Base-by-base conservation (phyloP, 2,329 filamentous ascomycete genomes). In the Davidsoniella eucalypti region DNA sequence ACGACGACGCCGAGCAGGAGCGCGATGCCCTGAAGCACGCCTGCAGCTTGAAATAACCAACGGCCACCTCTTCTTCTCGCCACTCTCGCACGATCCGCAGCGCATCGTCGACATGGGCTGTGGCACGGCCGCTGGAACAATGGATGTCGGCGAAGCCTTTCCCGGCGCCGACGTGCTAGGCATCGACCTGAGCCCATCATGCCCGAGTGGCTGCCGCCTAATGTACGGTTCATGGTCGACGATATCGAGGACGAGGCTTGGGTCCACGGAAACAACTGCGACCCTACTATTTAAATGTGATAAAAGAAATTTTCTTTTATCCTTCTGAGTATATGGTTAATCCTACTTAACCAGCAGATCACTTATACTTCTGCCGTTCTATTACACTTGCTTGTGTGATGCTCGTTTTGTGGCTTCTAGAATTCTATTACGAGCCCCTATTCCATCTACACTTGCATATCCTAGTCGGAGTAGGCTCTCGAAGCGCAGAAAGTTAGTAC, bases 191-290 rank as follows among this genome's bases (percentile, higher is more conserved):
- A 68, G 67, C 2, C 69, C 2, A 71, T 70, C 17, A 68, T 72
- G 55, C 66, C 67, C 2, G 61, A 60, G 36, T 67, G 64, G 61
- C 67, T 80, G 10, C 78, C 76, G 14, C 68, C 72, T 9, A 81
- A 81, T 57, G 67, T 76, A n/a, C 67, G 66, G 6, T 80, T 80
- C 62, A 65, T 78, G 52, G 69, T 82, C 8, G 78, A 82, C 56
- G 77, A 82, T 57, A 70, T 71, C 47, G 75, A 80, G 55, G 67
- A 72, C 44, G 52, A 52, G n/a, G 67, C 73, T 7, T 82, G 78
- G 78, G 55, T 63, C 4, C 64, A 52, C 21, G 65, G 23, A 46
- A 61, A 66, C 3, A 64, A 70, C 49, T 78, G 74, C 57, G 76
- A 80, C 58, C 69, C n/a, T n/a, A n/a, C n/a, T n/a, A n/a, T n/a